phyloP scores from a whole-genome alignment of 2,329 filamentous ascomycete species.

The Aaosphaeria arxii region DNA sequence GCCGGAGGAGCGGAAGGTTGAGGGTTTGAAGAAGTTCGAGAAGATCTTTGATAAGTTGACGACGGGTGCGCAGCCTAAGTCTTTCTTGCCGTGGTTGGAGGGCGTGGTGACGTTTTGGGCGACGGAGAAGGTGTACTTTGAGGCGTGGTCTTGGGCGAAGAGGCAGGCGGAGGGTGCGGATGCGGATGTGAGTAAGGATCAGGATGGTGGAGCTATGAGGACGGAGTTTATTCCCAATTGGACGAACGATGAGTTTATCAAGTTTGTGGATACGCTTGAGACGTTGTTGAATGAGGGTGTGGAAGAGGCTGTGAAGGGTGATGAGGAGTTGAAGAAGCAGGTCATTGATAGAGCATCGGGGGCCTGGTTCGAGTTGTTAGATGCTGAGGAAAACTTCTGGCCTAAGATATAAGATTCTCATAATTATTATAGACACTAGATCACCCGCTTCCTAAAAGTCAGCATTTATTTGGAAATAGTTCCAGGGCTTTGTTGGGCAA shows the following conservation, averaged over 20 bases:
- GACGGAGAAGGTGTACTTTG: conserved; percentile 34
- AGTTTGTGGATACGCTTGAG: conserved; percentile 57
- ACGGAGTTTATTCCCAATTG: conserved; percentile 67
- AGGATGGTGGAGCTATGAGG: conserved; percentile 63
- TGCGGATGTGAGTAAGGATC: conserved; percentile 41
- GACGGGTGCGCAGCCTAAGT: background rate
- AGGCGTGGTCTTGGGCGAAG: conserved; percentile 33
- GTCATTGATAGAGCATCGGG: conserved; percentile 19
- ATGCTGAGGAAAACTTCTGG: conserved; percentile 35
- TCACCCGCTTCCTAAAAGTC: too few species aligned
- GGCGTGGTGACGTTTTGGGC: conserved; percentile 30
- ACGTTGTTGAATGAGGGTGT: conserved; percentile 52
- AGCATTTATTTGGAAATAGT: too few species aligned
- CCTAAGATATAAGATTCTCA: conserved; percentile 11
- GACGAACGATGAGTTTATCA: conserved; percentile 60
- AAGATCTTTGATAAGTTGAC: conserved; percentile 18
- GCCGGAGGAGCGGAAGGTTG: conserved; percentile 14
- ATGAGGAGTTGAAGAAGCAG: conserved; percentile 17
- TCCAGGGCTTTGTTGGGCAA: too few species aligned
- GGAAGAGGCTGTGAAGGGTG: conserved; percentile 11
- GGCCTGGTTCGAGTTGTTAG: conserved; percentile 24
- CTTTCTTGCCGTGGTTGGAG: conserved; percentile 29
- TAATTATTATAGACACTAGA: too few species aligned
- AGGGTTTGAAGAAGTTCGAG: conserved; percentile 29
- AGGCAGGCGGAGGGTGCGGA: conserved; percentile 11